Base-by-base conservation (phyloP, 192 early-diverging fungal species). In the Nowakowskiella sp. region DNA sequence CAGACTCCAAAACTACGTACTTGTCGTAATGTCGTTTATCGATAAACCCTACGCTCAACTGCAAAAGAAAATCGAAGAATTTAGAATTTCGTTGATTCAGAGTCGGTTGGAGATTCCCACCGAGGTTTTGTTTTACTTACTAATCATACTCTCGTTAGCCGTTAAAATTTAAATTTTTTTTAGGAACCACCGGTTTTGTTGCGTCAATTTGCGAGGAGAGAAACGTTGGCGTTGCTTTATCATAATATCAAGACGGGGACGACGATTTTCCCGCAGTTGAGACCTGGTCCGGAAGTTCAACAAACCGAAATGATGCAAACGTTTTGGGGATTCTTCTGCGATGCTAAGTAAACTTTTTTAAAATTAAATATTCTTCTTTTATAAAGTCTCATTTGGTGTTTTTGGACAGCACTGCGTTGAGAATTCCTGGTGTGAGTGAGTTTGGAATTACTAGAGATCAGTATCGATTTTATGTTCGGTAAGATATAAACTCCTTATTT, bases 181-280 rank as follows among this genome's bases (percentile, higher is more conserved):
- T 28, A 81, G 74, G 75, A 77, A 56, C 75, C 78, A 16, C 77
- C 74, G 0, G 57, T 77, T 1, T 68, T 82, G 3, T 61, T 82
- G 2, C 65, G 80, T 7, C 66, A 72, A 1, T 82, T 74, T 66
- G 80, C 78, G 8, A 82, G 81, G 53, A 64, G 80, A 8, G 78
- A 82, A 43, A 81, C 78, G 0, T 64, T 82, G 8, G 72, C 73
- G 7, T 68, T 81, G 70, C 62, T 82, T 22, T 78, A 81, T 51
- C 65, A 76, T 34, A 82, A 82, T 50, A 78, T 78, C 58, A 82
- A 74, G 46, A 76, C 70, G 2, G 78, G 78, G 5, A 49, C 50
- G 29, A 76, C 73, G 10, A 70, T 81, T 28, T 82, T 82, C 39
- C 80, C 78, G 16, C 68, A 73, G 31, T 58, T 81, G 2, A 67